A percentile compares a stretch with the other conserved stretches of the same genome.
Conservation (phyloP, 768 basidiomycete genomes). For the Macrolepiota fuliginosa region DNA sequence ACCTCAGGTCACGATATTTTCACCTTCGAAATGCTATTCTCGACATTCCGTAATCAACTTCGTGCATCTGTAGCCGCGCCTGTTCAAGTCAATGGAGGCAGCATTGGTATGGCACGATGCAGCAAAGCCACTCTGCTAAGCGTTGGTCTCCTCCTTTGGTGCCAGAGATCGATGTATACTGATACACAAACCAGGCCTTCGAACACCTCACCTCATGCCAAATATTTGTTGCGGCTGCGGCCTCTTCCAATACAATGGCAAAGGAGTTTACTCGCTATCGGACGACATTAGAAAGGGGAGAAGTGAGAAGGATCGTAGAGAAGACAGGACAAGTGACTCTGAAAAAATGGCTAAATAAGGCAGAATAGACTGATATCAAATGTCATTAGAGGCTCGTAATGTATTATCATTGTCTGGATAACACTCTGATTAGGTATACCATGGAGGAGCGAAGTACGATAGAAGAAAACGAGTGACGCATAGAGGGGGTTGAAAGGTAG, state of each 20-base stretch:
- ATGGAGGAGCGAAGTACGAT: neutral
- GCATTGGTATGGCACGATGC: conserved; percentile 72
- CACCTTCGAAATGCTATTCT: conserved; percentile 91
- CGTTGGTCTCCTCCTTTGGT: conserved; percentile 39
- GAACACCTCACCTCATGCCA: conserved; percentile 58
- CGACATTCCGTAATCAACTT: conserved; percentile 73
- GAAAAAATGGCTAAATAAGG: conserved; percentile 76
- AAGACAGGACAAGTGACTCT: conserved; percentile 65
- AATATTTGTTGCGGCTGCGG: conserved; percentile 53
- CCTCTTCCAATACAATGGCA: conserved; percentile 46
- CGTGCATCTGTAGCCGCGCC: conserved; percentile 72
- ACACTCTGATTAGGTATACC: neutral
- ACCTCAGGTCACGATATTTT: conserved; percentile 76
- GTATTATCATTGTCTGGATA: neutral
- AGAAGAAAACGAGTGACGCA: neutral
- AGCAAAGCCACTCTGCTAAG: conserved; percentile 61
- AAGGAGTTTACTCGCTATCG: conserved; percentile 78
- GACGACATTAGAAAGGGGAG: conserved; percentile 58
- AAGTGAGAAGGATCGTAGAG: conserved; percentile 67
- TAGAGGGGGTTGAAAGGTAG: neutral
- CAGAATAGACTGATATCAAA: conserved; percentile 25
- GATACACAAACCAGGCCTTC: conserved; percentile 57
- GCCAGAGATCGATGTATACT: neutral
- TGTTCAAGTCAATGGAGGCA: conserved; percentile 69
- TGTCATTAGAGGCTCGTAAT: neutral